Evolutionary conservation across 2,329 filamentous ascomycete genomes (phyloP).

Genomic region (Xylariaceae sp.): DNA sequence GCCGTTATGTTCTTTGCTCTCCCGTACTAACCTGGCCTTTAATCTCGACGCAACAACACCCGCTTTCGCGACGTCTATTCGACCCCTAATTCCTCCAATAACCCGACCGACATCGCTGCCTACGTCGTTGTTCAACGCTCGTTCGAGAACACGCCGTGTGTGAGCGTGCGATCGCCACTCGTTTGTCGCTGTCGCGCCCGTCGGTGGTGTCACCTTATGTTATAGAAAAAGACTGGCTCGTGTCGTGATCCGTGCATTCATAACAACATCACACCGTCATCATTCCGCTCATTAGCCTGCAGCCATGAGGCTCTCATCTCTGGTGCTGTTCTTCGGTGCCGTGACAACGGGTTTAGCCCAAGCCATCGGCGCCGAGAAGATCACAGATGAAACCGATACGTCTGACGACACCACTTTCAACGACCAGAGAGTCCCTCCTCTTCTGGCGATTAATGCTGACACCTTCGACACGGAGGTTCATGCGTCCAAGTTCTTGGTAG

Average conservation of each 20-base stretch:
- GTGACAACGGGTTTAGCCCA: conserved; percentile 38
- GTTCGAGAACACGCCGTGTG: conserved; percentile 1
- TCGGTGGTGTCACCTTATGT: conserved; percentile 3
- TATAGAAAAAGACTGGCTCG: conserved; percentile 5
- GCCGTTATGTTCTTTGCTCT: conserved; percentile 17
- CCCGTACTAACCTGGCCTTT: conserved; percentile 10
- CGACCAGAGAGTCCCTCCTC: conserved; percentile 58
- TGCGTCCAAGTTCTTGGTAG: conserved; percentile 47
- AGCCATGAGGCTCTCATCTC: conserved; percentile 42
- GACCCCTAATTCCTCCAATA: conserved; percentile 16
- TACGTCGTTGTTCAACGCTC: neutral
- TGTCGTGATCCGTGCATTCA: conserved; percentile 1
- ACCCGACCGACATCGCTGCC: conserved; percentile 2
- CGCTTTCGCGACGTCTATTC: conserved; percentile 25
- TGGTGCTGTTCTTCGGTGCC: conserved; percentile 45
- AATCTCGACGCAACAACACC: conserved; percentile 24
- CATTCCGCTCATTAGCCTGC: conserved; percentile 11
- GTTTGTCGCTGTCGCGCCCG: conserved; percentile 4
- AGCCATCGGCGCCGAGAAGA: conserved; percentile 34
- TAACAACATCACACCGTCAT: conserved; percentile 1
- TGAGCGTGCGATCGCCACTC: neutral
- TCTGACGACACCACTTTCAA: conserved; percentile 57
- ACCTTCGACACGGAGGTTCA: conserved; percentile 54
- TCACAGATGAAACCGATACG: conserved; percentile 29
- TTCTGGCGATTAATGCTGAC: conserved; percentile 54